Conservation (phyloP, 108 stramenopile genomes). For the Discostella stelligeroides region DNA sequence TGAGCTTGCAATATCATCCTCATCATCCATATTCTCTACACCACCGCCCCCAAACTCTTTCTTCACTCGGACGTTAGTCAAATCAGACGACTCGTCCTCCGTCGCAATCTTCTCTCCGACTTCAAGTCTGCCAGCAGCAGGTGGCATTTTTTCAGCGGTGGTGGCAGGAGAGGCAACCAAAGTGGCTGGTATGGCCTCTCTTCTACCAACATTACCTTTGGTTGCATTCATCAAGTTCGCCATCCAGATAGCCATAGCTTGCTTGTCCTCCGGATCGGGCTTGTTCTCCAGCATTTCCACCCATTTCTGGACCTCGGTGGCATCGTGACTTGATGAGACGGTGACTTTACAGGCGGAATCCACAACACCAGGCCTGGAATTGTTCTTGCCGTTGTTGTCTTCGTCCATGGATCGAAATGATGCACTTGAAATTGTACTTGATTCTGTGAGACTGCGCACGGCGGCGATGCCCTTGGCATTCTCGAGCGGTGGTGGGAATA, state of each 20-base stretch:
- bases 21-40: too few relatives aligned
- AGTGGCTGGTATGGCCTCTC: not conserved
- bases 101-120: too few relatives aligned
- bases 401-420: not conserved
- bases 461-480: too few relatives aligned
- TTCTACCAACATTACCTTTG: not conserved
- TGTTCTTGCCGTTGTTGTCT: not conserved
- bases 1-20: too few relatives aligned
- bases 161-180: not conserved
- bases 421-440: not conserved
- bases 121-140: not conserved
- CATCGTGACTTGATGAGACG: slow-evolving; percentile 30
- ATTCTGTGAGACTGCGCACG: too few relatives aligned
- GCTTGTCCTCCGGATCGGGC: slow-evolving; percentile 37
- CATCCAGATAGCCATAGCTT: slow-evolving; percentile 52
- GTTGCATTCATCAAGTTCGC: slow-evolving; percentile 41
- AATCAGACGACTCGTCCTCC: too few relatives aligned
- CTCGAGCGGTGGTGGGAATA: too few relatives aligned
- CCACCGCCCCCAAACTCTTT: too few relatives aligned
- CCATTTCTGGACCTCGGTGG: slow-evolving; percentile 32
- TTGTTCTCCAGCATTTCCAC: slow-evolving; percentile 40
- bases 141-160: not conserved
- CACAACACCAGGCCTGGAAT: not conserved
- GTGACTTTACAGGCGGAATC: slow-evolving; percentile 8
- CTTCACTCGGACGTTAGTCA: too few relatives aligned